Conservation (phyloP, 2,329 filamentous ascomycete genomes). For the Neobulgaria alba region DNA sequence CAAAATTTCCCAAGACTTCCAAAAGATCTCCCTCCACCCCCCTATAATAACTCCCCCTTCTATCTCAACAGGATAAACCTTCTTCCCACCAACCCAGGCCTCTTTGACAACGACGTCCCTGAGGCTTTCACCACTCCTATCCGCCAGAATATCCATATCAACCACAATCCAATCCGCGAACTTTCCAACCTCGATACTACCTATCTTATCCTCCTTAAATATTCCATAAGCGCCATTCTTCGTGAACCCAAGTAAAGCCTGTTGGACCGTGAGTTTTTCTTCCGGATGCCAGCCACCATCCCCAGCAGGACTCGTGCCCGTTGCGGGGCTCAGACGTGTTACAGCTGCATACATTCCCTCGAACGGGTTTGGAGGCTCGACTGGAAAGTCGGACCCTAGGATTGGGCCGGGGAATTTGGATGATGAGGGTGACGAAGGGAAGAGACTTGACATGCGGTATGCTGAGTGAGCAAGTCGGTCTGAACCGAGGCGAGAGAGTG, state of each 20-base stretch:
- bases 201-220: slow-evolving; percentile 50
- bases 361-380: slow-evolving; percentile 60
- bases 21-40: neutral
- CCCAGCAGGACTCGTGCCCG: slow-evolving; percentile 41
- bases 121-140: slow-evolving; percentile 41
- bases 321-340: slow-evolving; percentile 49
- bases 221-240: slow-evolving; percentile 48
- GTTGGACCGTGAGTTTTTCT: slow-evolving; percentile 48
- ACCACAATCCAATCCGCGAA: slow-evolving; percentile 67
- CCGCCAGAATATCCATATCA: slow-evolving; percentile 44
- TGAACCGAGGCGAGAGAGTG: slow-evolving; percentile 48
- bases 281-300: slow-evolving; percentile 48
- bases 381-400: slow-evolving; percentile 63
- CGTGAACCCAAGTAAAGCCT: slow-evolving; percentile 57
- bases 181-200: slow-evolving; percentile 49
- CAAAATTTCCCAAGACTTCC: neutral
- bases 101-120: slow-evolving; percentile 49
- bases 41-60: neutral
- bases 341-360: slow-evolving; percentile 62
- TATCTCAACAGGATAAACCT: slow-evolving; percentile 9
- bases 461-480: slow-evolving; percentile 46
- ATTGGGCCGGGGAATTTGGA: slow-evolving; percentile 33
- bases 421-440: slow-evolving; percentile 29
- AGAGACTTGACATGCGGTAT: slow-evolving; percentile 57
- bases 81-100: slow-evolving; percentile 58